Conservation (phyloP, 768 basidiomycete genomes). For the Imleria badia region DNA sequence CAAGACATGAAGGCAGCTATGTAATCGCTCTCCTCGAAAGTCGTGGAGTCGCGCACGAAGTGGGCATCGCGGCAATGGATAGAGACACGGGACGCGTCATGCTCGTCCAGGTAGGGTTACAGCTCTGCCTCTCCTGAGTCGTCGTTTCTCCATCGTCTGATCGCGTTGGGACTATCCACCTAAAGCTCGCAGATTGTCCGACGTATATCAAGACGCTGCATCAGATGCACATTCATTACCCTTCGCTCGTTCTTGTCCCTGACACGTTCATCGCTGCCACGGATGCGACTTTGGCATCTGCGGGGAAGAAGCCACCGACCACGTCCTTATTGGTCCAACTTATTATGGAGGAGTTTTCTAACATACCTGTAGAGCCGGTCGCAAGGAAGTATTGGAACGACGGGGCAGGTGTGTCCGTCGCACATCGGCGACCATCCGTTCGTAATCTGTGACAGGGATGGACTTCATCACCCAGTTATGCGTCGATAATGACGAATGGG, state of each 20-base stretch:
- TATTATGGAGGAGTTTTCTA: slow-evolving; percentile 73
- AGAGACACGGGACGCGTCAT: slow-evolving; percentile 72
- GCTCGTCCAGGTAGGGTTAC: slow-evolving; percentile 66
- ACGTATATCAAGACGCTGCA: slow-evolving; percentile 89
- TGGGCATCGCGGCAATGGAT: slow-evolving; percentile 87
- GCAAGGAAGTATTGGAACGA: slow-evolving; percentile 87
- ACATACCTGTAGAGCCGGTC: slow-evolving; percentile 65
- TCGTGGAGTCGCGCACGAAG: slow-evolving; percentile 74
- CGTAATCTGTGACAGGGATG: slow-evolving; percentile 48
- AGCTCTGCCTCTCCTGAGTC: not conserved
- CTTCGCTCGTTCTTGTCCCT: slow-evolving; percentile 72
- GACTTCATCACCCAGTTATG: slow-evolving; percentile 78
- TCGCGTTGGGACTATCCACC: not conserved
- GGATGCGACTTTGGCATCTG: slow-evolving; percentile 47
- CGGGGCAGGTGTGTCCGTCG: slow-evolving; percentile 51
- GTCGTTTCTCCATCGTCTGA: not conserved
- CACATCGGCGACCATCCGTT: not conserved
- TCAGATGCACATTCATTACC: slow-evolving; percentile 77
- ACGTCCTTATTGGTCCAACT: slow-evolving; percentile 70
- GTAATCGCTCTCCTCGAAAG: slow-evolving; percentile 75
- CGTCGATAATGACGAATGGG: slow-evolving; percentile 77
- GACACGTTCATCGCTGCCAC: slow-evolving; percentile 70
- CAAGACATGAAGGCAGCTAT: slow-evolving; percentile 57
- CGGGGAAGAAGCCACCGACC: slow-evolving; percentile 42
- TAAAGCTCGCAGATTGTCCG: slow-evolving; percentile 78